Base-by-base conservation (phyloP, 2,329 filamentous ascomycete species). In the Leptosphaerulina australis region DNA sequence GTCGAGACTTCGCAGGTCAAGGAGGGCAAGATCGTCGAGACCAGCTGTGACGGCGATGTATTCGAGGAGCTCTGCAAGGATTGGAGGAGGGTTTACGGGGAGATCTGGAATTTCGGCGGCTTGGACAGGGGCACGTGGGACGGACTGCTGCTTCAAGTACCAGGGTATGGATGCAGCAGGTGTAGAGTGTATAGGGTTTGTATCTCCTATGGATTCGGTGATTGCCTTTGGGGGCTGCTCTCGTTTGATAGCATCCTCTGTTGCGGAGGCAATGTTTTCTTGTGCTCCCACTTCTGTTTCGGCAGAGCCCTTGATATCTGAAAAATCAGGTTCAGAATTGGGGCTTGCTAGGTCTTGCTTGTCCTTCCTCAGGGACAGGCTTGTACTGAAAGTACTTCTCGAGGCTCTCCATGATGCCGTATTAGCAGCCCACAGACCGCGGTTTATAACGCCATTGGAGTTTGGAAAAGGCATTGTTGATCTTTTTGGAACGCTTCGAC, bases 41-140 rank as follows among this genome's bases (percentile, higher is more conserved):
- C 94, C 94, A 60, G 96, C 84, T 22, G 96, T 89, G 52, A 92
- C 83, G 5, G 90, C 91, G 1, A 91, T 80, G 67, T 91, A 90
- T 55, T 91, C 80, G 22, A 97, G 77, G 44, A 97, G 79, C 2
- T 86, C 82, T 20, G 82, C 74, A 4, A 97, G 79, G 12, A 97
- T 79, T 1, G 82, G 76, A 0, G 94, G 94, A 0, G 91, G 77
- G 49, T 86, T 80, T 1, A 80, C 75, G 0, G 92, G 92, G 0
- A 88, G 74, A 14, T 82, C 77, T 22, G 87, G 87, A 15, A 89
- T 76, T 37, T 76, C 72, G 63, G 86, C 84, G 38, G 78, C 76
- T 39, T 78, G 76, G 10, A 43, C 34, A 30, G 83, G 64, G 3
- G 76, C 55, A 25, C 53, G 68, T 0, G 59, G 39, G 5, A 55